Evolutionary conservation across 352 stramenopile species (phyloP).

Genomic region (Pythium guiyangense): DNA sequence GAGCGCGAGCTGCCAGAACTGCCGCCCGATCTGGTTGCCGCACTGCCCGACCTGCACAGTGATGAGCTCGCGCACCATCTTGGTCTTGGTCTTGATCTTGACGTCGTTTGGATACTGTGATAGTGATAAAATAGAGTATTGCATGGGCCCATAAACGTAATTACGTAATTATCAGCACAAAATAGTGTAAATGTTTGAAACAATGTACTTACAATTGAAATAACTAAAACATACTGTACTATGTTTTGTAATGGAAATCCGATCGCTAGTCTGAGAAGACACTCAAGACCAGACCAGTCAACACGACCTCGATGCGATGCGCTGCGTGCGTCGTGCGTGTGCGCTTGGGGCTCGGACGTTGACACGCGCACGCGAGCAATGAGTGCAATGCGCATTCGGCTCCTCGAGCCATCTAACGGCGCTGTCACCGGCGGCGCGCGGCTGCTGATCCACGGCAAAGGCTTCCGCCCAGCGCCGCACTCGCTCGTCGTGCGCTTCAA

Average conservation of each 20-base stretch:
- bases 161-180: background rate
- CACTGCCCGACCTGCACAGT: conserved; percentile 92
- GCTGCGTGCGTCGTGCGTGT: too few relatives aligned
- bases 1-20: conserved; percentile 90
- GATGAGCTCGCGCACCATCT: conserved; percentile 84
- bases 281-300: too few relatives aligned
- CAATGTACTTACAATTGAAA: too few relatives aligned
- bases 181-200: too few relatives aligned
- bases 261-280: too few relatives aligned
- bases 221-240: too few relatives aligned
- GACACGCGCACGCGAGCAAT: background rate
- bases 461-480: conserved; percentile 55
- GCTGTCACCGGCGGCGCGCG: conserved; percentile 42
- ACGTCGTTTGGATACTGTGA: background rate
- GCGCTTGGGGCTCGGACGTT: too few relatives aligned
- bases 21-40: conserved; percentile 91
- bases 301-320: background rate
- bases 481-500: conserved; percentile 61
- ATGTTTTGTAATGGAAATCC: too few relatives aligned
- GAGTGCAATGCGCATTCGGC: conserved; percentile 33
- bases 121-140: background rate
- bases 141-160: background rate
- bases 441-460: conserved; percentile 52
- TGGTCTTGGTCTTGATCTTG: background rate
- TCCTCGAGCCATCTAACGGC: conserved; percentile 47